phyloP scores from a whole-genome alignment of 1,139 yeast species.

The Candida sojae region DNA sequence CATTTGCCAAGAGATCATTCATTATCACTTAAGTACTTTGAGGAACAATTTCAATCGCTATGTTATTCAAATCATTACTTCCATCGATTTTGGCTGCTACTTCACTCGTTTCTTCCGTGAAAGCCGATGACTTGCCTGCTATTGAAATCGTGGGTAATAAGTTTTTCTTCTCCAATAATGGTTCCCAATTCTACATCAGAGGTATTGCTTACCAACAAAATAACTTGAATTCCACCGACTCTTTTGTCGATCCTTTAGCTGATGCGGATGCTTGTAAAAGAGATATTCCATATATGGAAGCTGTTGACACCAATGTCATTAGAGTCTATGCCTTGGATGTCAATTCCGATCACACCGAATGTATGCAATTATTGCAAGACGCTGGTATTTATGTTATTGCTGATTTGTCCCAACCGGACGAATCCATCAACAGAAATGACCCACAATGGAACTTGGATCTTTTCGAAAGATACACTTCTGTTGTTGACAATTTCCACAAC shows the following conservation, averaged over 20 bases:
- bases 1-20: neutral
- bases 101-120: conserved; percentile 14
- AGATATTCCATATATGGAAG: conserved; percentile 72
- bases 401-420: conserved; percentile 68
- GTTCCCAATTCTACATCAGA: conserved; percentile 45
- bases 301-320: conserved; percentile 62
- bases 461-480: conserved; percentile 70
- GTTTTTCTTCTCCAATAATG: conserved; percentile 46
- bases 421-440: conserved; percentile 59
- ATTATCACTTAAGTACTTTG: neutral
- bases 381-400: conserved; percentile 82
- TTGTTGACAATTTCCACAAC: conserved; percentile 68
- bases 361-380: conserved; percentile 66
- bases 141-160: conserved; percentile 49
- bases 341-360: conserved; percentile 60
- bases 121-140: conserved; percentile 26
- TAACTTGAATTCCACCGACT: conserved; percentile 36
- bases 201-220: conserved; percentile 52
- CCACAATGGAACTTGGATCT: conserved; percentile 68
- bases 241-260: conserved; percentile 74
- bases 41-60: conserved; percentile 14
- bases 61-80: conserved; percentile 44
- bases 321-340: conserved; percentile 76
- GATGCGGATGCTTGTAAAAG: conserved; percentile 73
- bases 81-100: conserved; percentile 27